These are phyloP conservation scores for Eremothecium coryli DNA, from an alignment of 1,139 yeast species.

Conservation along the genomic window DNA sequence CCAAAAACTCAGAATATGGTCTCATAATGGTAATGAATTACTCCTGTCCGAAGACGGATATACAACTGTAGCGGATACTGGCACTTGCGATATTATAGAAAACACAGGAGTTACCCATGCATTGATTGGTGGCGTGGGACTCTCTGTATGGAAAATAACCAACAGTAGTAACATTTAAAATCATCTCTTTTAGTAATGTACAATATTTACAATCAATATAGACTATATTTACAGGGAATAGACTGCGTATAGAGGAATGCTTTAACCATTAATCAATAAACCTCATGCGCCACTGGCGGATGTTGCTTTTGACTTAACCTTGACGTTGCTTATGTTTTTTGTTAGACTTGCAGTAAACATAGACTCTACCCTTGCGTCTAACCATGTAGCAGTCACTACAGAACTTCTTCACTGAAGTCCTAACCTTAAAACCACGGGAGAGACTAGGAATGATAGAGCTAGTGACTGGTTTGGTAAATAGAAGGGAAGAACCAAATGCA, in stretches of 20 bases:
- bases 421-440: constrained; percentile 54
- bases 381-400: constrained; percentile 88
- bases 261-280: no score
- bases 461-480: constrained; percentile 3
- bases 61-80: constrained; percentile 88
- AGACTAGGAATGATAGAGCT: constrained; percentile 25
- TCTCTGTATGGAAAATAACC: constrained; percentile 41
- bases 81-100: constrained; percentile 46
- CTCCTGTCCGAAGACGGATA: constrained; percentile 39
- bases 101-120: constrained; percentile 29
- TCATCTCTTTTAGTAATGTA: background rate
- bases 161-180: background rate
- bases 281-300: no score
- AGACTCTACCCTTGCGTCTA: constrained; percentile 87
- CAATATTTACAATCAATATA: no score
- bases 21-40: constrained; percentile 30
- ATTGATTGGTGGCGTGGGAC: constrained; percentile 64
- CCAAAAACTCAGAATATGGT: constrained; percentile 67
- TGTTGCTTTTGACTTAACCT: no score
- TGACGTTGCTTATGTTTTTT: constrained; percentile 97
- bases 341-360: constrained; percentile 84
- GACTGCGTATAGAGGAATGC: no score
- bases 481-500: background rate
- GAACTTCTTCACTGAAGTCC: constrained; percentile 83
- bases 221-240: no score